These are phyloP conservation scores for Ganoderma lingzhi DNA, from an alignment of 1,284 basidiomycete species.

Conservation along the genomic window DNA sequence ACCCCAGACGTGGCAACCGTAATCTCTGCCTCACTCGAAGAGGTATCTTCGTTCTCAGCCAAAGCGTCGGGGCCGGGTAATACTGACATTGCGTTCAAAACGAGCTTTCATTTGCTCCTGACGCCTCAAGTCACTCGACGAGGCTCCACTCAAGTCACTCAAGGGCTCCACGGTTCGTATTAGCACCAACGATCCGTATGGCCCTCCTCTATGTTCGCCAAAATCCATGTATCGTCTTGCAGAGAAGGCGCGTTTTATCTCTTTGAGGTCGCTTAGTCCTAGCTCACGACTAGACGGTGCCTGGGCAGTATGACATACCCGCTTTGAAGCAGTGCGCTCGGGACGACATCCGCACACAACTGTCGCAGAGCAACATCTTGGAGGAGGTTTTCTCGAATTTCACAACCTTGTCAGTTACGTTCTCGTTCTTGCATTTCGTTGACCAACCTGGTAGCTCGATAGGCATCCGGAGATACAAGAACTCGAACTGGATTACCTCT, in stretches of 20 bases:
- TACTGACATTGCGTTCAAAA: neutral
- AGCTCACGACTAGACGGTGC: neutral
- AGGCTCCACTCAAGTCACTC: conserved; percentile 31
- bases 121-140: conserved; percentile 30
- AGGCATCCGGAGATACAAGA: conserved; percentile 20
- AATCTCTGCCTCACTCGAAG: neutral
- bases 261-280: neutral
- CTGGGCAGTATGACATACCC: conserved; percentile 24
- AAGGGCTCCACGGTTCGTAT: neutral
- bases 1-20: neutral
- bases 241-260: conserved; percentile 17
- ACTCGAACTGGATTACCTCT: conserved; percentile 19
- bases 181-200: neutral
- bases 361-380: conserved; percentile 26
- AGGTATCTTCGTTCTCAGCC: neutral
- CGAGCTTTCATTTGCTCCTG: conserved; percentile 31
- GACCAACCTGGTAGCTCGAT: neutral
- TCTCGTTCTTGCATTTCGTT: neutral
- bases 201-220: conserved; percentile 24
- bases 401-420: conserved; percentile 21
- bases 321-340: conserved; percentile 17
- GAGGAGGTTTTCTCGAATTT: conserved; percentile 29
- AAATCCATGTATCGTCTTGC: conserved; percentile 35
- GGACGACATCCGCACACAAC: conserved; percentile 22
- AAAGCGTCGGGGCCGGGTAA: neutral